Percentiles rank a stretch among this genome's conserved stretches.
phyloP scores from a whole-genome alignment of 2,329 filamentous ascomycete species.

The Fusarium guadeloupense region DNA sequence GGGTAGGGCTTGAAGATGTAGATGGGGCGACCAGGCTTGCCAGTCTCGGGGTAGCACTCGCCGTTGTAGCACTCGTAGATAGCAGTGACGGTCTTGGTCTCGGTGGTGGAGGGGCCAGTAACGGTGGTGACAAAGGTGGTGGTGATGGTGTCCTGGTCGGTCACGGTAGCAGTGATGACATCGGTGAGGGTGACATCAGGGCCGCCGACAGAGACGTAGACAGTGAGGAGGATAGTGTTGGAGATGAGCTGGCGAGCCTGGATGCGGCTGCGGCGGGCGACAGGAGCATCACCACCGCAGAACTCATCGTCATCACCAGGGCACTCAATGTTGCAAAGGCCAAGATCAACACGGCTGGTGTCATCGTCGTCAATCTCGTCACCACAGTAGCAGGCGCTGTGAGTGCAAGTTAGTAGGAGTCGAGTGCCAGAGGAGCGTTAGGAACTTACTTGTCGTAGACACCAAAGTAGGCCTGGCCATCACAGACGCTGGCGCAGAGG shows the following conservation, averaged over 20 bases:
- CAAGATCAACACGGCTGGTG: slow-evolving; percentile 15
- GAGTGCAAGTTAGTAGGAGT: neutral
- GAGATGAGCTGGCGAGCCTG: slow-evolving; percentile 28
- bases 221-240: slow-evolving; percentile 37
- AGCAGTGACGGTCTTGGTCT: slow-evolving; percentile 30
- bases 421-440: accelerated
- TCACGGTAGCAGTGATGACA: slow-evolving; percentile 26
- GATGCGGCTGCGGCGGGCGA: slow-evolving; percentile 26
- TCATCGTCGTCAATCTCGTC: slow-evolving; percentile 11
- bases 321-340: slow-evolving; percentile 33
- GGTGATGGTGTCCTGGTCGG: slow-evolving; percentile 30
- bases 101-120: slow-evolving; percentile 14
- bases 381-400: slow-evolving; percentile 39
- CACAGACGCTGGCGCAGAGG: slow-evolving; percentile 40
- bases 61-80: slow-evolving; percentile 32
- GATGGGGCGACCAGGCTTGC: slow-evolving; percentile 5
- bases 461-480: slow-evolving; percentile 40
- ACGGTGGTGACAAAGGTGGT: slow-evolving; percentile 33
- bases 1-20: slow-evolving; percentile 35
- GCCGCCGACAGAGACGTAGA: slow-evolving; percentile 25
- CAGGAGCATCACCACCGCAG: slow-evolving; percentile 35
- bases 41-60: slow-evolving; percentile 23
- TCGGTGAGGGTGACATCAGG: slow-evolving; percentile 5
- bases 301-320: slow-evolving; percentile 33
- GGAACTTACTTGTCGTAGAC: slow-evolving; percentile 37